Base-by-base conservation (phyloP, 2,329 filamentous ascomycete species). In the Sporothrix inflata region DNA sequence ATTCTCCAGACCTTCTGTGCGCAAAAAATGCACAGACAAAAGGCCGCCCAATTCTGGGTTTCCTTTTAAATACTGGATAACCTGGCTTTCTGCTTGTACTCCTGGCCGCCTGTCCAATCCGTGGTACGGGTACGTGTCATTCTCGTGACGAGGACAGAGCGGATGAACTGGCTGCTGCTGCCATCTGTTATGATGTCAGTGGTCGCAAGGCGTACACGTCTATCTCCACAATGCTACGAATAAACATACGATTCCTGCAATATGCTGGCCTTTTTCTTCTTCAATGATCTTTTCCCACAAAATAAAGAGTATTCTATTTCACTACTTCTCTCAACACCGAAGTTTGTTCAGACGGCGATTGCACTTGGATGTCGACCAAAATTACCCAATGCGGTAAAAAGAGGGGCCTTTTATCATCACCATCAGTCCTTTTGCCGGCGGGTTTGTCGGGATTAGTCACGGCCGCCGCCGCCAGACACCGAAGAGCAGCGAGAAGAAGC, bases 331-430 rank as follows among this genome's bases (percentile, higher is more conserved):
- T 19, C 34, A 47, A 34, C 12, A 11, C 57, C 57, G n/a, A 14
- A 27, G 24, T 27, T 47, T 45, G 24, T 5, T 27, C 16, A 27
- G 1, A 34, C 65, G 45, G 65, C 11, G 65, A 34, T 14, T 67
- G 45, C 21, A 16, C 27, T 27, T 47, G 38, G 65, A 51, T 67
- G 45, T 67, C 65, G 65, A 67, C 65, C 45, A 38, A 67, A 53
- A 21, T 53, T 51, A 11, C 65, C 65, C 1, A 51, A 51, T 67
- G 1, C 6, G 65, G 45, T 21, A 67, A 67, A 49, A 67, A 38
- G 65, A 38, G 65, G 65, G 65, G 45, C 65, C 2, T 7, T 34
- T 38, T 14, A 16, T 14, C 57, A 63, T 63, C 57, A 63, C 57
- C 12, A 16, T 14, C 57, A 42, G 42, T 34, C 40, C 34, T n/a